phyloP scores from a whole-genome alignment of 2,329 filamentous ascomycete species.

The Penicillium sp. region DNA sequence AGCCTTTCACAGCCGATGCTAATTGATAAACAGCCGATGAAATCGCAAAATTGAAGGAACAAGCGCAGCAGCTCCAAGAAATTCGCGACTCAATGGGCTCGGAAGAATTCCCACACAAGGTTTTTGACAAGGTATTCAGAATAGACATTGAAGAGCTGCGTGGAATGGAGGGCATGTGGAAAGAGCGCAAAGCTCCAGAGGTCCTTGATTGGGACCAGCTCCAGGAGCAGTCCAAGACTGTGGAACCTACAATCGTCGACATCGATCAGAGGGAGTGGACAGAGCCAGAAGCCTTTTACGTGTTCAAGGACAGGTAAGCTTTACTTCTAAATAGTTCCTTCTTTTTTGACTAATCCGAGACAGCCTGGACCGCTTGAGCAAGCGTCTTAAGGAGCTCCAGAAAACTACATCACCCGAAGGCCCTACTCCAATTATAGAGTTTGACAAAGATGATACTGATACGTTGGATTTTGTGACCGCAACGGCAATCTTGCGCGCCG shows the following conservation, averaged over 20 bases:
- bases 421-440: constrained; percentile 65
- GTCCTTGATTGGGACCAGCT: constrained; percentile 69
- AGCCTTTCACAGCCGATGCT: constrained; percentile 10
- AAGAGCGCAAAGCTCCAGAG: constrained; percentile 71
- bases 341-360: neutral
- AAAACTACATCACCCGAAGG: constrained; percentile 44
- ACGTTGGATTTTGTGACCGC: constrained; percentile 93
- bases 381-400: constrained; percentile 67
- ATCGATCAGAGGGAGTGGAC: constrained; percentile 79
- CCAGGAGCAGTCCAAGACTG: constrained; percentile 52
- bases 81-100: constrained; percentile 82
- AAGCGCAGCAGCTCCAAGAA: constrained; percentile 78
- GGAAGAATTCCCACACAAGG: constrained; percentile 69
- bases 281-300: constrained; percentile 77
- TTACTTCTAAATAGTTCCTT: neutral
- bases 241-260: constrained; percentile 55
- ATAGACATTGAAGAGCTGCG: constrained; percentile 78
- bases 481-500: constrained; percentile 83
- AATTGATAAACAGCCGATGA: constrained; percentile 59
- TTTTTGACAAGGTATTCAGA: constrained; percentile 92
- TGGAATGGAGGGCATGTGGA: constrained; percentile 97
- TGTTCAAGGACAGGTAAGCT: constrained; percentile 73
- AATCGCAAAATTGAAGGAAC: constrained; percentile 81
- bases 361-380: constrained; percentile 72
- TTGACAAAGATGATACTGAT: constrained; percentile 96